A percentile compares a stretch with the other conserved stretches of the same genome.
Evolutionary conservation across 108 stramenopile species (phyloP).

Genomic region (Stephanodiscus triporus): DNA sequence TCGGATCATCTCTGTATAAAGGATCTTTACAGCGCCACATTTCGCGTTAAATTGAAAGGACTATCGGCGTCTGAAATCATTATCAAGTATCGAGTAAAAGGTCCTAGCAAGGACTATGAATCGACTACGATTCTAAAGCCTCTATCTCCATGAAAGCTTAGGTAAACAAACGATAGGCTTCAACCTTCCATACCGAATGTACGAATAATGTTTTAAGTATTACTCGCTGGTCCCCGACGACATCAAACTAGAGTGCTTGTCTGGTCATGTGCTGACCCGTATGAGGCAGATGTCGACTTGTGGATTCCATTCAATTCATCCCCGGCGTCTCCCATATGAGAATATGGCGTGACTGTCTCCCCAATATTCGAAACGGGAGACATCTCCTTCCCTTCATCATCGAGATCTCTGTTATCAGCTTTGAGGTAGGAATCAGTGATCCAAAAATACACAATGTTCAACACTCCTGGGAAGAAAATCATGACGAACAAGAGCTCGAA

Average conservation of each 20-base stretch:
- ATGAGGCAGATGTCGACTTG: neutral
- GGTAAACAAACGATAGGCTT: neutral
- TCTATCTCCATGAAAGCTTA: neutral
- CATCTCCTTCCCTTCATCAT: slow-evolving; percentile 41
- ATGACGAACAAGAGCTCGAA: slow-evolving; percentile 91
- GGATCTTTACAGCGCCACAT: slow-evolving; percentile 66
- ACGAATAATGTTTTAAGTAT: neutral
- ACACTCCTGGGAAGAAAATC: slow-evolving; percentile 90
- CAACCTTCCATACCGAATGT: neutral
- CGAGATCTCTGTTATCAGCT: slow-evolving; percentile 59
- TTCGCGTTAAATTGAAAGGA: slow-evolving; percentile 61
- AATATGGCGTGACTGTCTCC: slow-evolving; percentile 50
- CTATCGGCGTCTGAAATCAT: slow-evolving; percentile 59
- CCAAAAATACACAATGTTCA: slow-evolving; percentile 94
- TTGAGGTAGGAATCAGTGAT: slow-evolving; percentile 88
- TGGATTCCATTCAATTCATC: slow-evolving; percentile 32
- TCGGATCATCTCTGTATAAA: slow-evolving; percentile 79
- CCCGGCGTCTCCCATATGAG: slow-evolving; percentile 30
- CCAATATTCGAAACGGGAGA: slow-evolving; percentile 31
- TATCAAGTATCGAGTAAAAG: slow-evolving; percentile 72
- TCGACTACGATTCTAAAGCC: slow-evolving; percentile 68
- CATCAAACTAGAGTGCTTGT: slow-evolving; percentile 7
- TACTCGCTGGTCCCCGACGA: neutral
- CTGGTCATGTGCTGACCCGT: slow-evolving; percentile 14
- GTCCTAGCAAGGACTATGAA: slow-evolving; percentile 73